Evolutionary conservation across 495 filamentous ascomycete species (phyloP).

Genomic region (Cercophora scortea): DNA sequence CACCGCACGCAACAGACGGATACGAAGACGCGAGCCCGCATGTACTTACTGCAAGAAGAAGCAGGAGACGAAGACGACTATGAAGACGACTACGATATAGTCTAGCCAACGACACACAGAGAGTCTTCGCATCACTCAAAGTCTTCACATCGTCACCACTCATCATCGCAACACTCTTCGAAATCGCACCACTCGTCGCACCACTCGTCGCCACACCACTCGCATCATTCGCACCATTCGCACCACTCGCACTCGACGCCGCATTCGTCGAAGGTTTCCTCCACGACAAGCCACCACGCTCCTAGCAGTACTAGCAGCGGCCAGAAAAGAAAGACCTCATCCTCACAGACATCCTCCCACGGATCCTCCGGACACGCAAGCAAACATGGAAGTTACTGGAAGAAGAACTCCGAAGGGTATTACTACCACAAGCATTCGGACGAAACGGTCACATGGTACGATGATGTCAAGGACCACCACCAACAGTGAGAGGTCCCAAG

Average conservation of each 20-base stretch:
- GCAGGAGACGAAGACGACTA: neutral
- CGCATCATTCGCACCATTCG: neutral
- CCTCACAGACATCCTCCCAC: neutral
- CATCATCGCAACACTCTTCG: too few relatives aligned
- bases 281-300: neutral
- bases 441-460: neutral
- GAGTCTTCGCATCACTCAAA: too few relatives aligned
- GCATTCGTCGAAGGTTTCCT: neutral
- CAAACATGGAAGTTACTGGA: neutral
- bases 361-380: neutral
- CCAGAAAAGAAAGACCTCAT: neutral
- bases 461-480: too few relatives aligned
- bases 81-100: slow-evolving; percentile 9
- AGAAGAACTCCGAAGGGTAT: neutral
- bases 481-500: neutral
- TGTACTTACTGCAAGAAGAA: too few relatives aligned
- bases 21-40: too few relatives aligned
- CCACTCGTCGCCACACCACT: neutral
- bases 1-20: too few relatives aligned
- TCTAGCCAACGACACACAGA: too few relatives aligned
- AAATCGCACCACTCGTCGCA: neutral
- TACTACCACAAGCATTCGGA: neutral
- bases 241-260: neutral
- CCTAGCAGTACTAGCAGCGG: too few relatives aligned
- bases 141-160: too few relatives aligned